These are phyloP conservation scores for Graphilbum sp. DNA, from an alignment of 2,329 filamentous ascomycete genomes.

Conservation along the genomic window DNA sequence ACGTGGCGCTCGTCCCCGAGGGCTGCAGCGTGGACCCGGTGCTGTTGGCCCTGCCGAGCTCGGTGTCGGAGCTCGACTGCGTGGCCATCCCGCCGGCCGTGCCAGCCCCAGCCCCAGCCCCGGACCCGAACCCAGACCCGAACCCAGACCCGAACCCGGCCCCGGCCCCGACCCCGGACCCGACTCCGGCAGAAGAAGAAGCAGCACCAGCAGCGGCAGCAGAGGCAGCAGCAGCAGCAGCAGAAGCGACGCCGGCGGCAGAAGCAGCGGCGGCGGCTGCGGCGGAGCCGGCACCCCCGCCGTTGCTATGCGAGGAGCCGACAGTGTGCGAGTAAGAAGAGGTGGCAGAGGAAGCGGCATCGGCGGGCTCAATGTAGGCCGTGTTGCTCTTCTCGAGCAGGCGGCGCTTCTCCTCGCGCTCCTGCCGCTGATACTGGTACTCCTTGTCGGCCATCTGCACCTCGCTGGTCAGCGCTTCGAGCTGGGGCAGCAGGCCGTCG, in stretches of 20 bases:
- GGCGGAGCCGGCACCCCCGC: not conserved
- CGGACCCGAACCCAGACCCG: too few relatives aligned
- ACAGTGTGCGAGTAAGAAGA: not conserved
- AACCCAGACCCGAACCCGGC: too few relatives aligned
- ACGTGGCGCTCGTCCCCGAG: constrained; percentile 26
- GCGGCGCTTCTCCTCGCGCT: constrained; percentile 85
- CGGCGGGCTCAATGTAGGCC: constrained; percentile 46
- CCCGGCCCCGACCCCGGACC: too few relatives aligned
- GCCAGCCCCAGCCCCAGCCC: not conserved
- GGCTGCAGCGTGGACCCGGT: constrained; percentile 50
- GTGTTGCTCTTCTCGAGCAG: constrained; percentile 77
- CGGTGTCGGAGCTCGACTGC: constrained; percentile 42
- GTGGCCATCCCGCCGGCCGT: not conserved
- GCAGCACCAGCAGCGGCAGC: too few relatives aligned
- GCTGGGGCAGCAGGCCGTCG: constrained; percentile 69
- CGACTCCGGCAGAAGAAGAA: too few relatives aligned
- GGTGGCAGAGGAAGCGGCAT: not conserved
- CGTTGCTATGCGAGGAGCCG: not conserved
- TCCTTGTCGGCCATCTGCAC: constrained; percentile 93
- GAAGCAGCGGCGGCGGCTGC: not conserved
- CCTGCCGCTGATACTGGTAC: constrained; percentile 87
- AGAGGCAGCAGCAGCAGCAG: too few relatives aligned
- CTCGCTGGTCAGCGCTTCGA: constrained; percentile 75
- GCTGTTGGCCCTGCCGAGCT: constrained; percentile 58
- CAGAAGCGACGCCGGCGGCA: too few relatives aligned